phyloP scores from a whole-genome alignment of 2,329 filamentous ascomycete genomes.

The Penicillium sp. region DNA sequence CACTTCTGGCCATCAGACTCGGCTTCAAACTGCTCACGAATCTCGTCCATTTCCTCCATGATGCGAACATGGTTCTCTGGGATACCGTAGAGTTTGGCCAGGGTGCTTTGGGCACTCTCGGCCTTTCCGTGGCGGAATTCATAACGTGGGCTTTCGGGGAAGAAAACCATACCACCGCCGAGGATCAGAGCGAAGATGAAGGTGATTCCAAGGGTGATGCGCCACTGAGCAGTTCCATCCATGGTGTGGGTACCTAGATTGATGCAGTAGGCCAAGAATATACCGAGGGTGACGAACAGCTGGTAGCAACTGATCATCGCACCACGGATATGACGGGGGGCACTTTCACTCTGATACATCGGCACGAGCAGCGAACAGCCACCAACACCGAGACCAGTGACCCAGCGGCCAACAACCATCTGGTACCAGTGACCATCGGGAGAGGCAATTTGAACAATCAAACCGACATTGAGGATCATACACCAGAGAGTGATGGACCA shows the following conservation, averaged over 20 bases:
- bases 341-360: conserved; percentile 49
- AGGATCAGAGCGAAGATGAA: conserved; percentile 58
- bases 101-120: conserved; percentile 52
- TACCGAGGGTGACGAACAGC: conserved; percentile 49
- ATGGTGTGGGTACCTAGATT: conserved; percentile 45
- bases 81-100: conserved; percentile 56
- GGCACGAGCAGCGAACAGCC: conserved; percentile 46
- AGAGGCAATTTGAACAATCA: conserved; percentile 46
- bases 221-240: conserved; percentile 47
- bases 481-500: conserved; percentile 45
- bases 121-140: conserved; percentile 55
- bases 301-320: conserved; percentile 49
- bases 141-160: conserved; percentile 58
- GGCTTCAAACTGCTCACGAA: conserved; percentile 56
- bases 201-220: conserved; percentile 55
- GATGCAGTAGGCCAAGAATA: conserved; percentile 47
- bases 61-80: conserved; percentile 55
- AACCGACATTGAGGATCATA: conserved; percentile 40
- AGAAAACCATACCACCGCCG: conserved; percentile 54
- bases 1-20: conserved; percentile 45
- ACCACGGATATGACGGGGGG: conserved; percentile 47
- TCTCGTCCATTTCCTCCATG: conserved; percentile 54
- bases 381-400: conserved; percentile 47
- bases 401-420: conserved; percentile 44
- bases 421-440: conserved; percentile 41